Evolutionary conservation across 768 basidiomycete genomes (phyloP).

Genomic region (Suillus ampliporus): DNA sequence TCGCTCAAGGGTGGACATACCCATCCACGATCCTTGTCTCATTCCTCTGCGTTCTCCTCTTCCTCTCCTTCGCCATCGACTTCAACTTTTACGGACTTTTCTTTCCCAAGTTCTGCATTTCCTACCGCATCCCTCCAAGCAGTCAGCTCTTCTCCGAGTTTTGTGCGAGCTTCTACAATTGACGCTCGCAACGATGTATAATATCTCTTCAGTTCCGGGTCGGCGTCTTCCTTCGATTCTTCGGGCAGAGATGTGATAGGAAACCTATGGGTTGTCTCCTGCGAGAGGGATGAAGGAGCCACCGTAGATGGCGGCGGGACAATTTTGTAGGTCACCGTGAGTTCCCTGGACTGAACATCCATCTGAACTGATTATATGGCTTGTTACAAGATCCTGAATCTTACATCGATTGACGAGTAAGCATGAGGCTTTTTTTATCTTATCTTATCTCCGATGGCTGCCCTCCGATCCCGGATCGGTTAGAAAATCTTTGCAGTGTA

Average conservation of each 20-base stretch:
- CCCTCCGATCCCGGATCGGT: constrained; percentile 19
- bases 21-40: background rate
- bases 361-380: constrained; percentile 23
- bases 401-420: too few species aligned
- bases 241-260: constrained; percentile 20
- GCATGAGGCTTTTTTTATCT: too few species aligned
- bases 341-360: background rate
- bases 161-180: constrained; percentile 56
- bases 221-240: background rate
- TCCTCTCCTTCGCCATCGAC: constrained; percentile 54
- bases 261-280: constrained; percentile 32
- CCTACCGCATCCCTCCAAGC: constrained; percentile 78
- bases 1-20: background rate
- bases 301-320: constrained; percentile 25
- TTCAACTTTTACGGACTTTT: constrained; percentile 48
- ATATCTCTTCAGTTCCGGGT: constrained; percentile 37
- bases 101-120: constrained; percentile 65
- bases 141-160: constrained; percentile 72
- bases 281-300: constrained; percentile 25
- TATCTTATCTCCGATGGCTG: constrained; percentile 24
- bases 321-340: constrained; percentile 30
- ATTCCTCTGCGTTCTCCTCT: constrained; percentile 43
- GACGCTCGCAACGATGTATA: constrained; percentile 56
- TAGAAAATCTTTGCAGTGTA: constrained; percentile 13
- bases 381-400: too few species aligned